Conservation (phyloP, 345 rosid species). For the Lepidium didymum region DNA sequence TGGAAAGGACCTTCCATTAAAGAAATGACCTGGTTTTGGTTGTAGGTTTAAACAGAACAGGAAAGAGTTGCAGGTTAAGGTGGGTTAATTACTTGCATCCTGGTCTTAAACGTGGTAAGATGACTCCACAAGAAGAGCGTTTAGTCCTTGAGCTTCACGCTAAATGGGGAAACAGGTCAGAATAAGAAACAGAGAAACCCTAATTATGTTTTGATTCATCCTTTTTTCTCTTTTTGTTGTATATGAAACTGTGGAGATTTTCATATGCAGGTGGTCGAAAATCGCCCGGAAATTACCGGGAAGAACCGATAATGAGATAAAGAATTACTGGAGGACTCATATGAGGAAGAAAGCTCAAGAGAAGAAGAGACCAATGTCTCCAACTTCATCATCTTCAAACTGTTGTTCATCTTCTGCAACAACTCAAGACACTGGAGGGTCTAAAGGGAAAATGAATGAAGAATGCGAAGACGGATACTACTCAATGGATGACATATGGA, state of each 20-base stretch:
- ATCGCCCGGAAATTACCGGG: constrained; percentile 93
- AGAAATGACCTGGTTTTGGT: constrained; percentile 45
- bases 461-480: constrained; percentile 45
- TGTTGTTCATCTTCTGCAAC: constrained; percentile 44
- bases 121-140: constrained; percentile 88
- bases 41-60: constrained; percentile 98
- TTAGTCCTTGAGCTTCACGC: constrained; percentile 88
- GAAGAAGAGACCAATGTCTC: constrained; percentile 41
- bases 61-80: constrained; percentile 98
- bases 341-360: constrained; percentile 91
- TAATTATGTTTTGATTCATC: not conserved
- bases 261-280: constrained; percentile 77
- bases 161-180: constrained; percentile 96
- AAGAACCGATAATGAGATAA: constrained; percentile 92
- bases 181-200: constrained; percentile 8
- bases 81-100: constrained; percentile 99
- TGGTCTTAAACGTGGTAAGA: constrained; percentile 93
- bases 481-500: constrained; percentile 69
- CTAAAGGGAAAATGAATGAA: constrained; percentile 31
- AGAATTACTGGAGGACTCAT: constrained; percentile 97
- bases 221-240: not conserved
- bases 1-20: constrained; percentile 44
- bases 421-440: constrained; percentile 64
- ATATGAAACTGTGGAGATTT: not conserved
- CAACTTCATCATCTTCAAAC: constrained; percentile 51